A percentile compares a stretch with the other conserved stretches of the same genome.
phyloP scores from a whole-genome alignment of 148 eudicot genomes.

The Linanthus parryae region DNA sequence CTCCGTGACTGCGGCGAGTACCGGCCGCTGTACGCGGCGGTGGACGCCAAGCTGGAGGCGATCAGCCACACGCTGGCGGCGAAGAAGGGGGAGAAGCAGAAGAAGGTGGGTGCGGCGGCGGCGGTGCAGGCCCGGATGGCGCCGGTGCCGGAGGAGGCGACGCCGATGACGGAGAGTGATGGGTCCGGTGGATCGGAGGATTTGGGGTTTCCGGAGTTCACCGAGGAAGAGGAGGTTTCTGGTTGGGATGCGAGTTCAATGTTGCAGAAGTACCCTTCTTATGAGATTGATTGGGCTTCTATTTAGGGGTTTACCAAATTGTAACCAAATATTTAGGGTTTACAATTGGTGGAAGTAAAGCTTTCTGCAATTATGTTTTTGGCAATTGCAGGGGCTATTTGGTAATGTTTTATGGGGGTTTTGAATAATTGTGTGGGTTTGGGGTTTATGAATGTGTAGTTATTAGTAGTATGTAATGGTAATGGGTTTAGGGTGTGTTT shows the following conservation, averaged over 20 bases:
- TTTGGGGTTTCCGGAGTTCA: slow-evolving; percentile 41
- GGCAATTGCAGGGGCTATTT: slow-evolving; percentile 47
- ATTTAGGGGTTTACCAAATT: slow-evolving; percentile 19
- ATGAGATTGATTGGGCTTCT: slow-evolving; percentile 92
- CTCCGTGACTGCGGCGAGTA: slow-evolving; percentile 73
- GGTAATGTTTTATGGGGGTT: too few relatives aligned
- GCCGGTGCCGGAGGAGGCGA: slow-evolving; percentile 4
- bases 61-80: slow-evolving; percentile 62
- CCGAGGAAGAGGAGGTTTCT: slow-evolving; percentile 33
- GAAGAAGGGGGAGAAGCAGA: slow-evolving; percentile 34
- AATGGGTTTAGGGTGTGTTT: too few relatives aligned
- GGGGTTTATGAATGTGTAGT: too few relatives aligned
- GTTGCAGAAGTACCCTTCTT: slow-evolving; percentile 56
- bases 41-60: slow-evolving; percentile 68
- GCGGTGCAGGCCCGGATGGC: slow-evolving; percentile 9
- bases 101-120: too few relatives aligned
- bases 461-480: too few relatives aligned
- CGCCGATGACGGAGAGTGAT: slow-evolving; percentile 37
- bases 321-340: too few relatives aligned
- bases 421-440: too few relatives aligned
- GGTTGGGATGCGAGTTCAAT: slow-evolving; percentile 25
- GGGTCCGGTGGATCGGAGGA: too few relatives aligned
- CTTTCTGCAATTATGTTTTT: slow-evolving; percentile 69
- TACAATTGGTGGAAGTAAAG: neutral
- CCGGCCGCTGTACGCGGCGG: slow-evolving; percentile 71